These are phyloP conservation scores for Przewalskia tangutica DNA, from an alignment of 257 asterid species.

Conservation along the genomic window DNA sequence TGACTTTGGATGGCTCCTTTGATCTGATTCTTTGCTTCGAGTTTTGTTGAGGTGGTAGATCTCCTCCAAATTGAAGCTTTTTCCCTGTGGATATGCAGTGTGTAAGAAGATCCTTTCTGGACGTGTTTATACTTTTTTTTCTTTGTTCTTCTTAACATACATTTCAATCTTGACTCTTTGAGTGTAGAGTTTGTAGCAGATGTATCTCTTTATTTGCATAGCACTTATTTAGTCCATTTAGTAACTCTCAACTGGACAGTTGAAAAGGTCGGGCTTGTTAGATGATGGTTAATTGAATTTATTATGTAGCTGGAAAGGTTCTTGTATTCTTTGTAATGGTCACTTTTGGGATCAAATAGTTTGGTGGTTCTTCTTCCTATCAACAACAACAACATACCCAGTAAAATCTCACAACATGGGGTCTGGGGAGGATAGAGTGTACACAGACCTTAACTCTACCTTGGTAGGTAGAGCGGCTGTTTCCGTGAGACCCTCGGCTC, in stretches of 20 bases:
- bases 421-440: too few species aligned
- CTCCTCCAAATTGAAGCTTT: constrained; percentile 12
- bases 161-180: constrained; percentile 4
- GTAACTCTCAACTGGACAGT: neutral
- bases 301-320: constrained; percentile 1
- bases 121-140: constrained; percentile 6
- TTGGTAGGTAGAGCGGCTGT: too few species aligned
- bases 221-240: neutral
- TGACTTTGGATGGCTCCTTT: constrained; percentile 19
- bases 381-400: too few species aligned
- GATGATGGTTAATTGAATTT: neutral
- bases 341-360: neutral
- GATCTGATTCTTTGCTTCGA: constrained; percentile 13
- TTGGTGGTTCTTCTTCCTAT: neutral
- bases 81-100: constrained; percentile 17
- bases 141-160: constrained; percentile 15
- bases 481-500: too few species aligned
- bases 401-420: too few species aligned
- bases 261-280: constrained; percentile 1
- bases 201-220: constrained; percentile 8
- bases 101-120: constrained; percentile 19
- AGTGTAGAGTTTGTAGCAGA: constrained; percentile 11
- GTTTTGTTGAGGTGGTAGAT: constrained; percentile 12
- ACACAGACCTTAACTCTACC: too few species aligned
- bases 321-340: neutral